phyloP scores from a whole-genome alignment of 2,329 filamentous ascomycete species.

The Trichothecium roseum region DNA sequence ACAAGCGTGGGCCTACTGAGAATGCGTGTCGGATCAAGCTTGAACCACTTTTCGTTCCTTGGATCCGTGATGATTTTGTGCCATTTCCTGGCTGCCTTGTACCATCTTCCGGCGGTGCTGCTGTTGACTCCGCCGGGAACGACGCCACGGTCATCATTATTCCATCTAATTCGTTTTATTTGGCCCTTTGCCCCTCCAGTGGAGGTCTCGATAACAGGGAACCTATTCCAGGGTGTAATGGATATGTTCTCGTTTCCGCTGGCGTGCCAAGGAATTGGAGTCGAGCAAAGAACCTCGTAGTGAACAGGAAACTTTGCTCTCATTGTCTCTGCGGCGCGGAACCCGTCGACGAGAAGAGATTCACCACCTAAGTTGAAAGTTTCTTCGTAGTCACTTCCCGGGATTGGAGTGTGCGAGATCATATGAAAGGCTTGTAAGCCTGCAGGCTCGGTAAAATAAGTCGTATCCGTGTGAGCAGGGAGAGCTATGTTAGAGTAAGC shows the following conservation, averaged over 20 bases:
- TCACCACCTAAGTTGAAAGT: slow-evolving; percentile 49
- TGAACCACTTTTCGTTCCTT: slow-evolving; percentile 66
- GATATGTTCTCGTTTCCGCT: slow-evolving; percentile 78
- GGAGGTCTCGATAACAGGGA: slow-evolving; percentile 62
- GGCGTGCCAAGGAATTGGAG: slow-evolving; percentile 67
- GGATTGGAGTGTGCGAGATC: slow-evolving; percentile 53
- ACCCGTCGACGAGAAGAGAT: slow-evolving; percentile 79
- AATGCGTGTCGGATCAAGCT: slow-evolving; percentile 68
- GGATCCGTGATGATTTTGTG: slow-evolving; percentile 55
- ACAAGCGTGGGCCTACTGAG: no score
- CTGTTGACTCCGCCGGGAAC: slow-evolving; percentile 58
- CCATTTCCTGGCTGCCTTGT: slow-evolving; percentile 67
- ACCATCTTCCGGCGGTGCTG: slow-evolving; percentile 54
- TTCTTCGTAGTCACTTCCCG: slow-evolving; percentile 17
- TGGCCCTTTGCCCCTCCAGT: slow-evolving; percentile 11
- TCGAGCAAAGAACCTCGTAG: slow-evolving; percentile 45
- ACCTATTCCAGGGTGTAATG: slow-evolving; percentile 60
- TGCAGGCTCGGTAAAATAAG: slow-evolving; percentile 88
- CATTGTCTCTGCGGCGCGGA: slow-evolving; percentile 57
- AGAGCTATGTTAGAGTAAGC: slow-evolving; percentile 83
- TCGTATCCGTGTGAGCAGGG: slow-evolving; percentile 83
- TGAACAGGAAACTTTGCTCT: slow-evolving; percentile 38
- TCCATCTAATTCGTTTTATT: slow-evolving; percentile 69
- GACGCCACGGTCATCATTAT: slow-evolving; percentile 76
- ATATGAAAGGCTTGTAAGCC: slow-evolving; percentile 90